Evolutionary conservation across 2,329 filamentous ascomycete species (phyloP).

Genomic region (Tolypocladium pustulatum): DNA sequence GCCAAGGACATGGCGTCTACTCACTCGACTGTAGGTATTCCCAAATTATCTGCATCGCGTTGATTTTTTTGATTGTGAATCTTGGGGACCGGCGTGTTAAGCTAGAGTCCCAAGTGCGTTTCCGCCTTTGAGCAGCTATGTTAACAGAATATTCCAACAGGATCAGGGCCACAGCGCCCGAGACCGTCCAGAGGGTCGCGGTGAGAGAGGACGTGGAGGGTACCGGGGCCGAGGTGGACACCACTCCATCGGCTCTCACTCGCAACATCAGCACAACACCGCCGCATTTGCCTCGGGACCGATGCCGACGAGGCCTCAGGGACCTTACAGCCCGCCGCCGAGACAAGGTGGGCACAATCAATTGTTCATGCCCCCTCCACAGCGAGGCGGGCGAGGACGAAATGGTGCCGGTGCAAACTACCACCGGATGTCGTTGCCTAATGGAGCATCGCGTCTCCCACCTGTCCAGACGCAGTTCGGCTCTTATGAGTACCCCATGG

Average conservation of each 20-base stretch:
- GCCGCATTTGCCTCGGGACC: constrained; percentile 22
- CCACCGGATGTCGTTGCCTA: constrained; percentile 29
- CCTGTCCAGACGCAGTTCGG: constrained; percentile 24
- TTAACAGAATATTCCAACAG: constrained; percentile 8
- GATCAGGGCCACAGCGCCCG: constrained; percentile 16
- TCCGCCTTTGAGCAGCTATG: neutral
- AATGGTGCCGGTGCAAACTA: constrained; percentile 20
- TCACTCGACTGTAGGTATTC: constrained; percentile 27
- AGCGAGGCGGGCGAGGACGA: constrained; percentile 24
- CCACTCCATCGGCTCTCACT: constrained; percentile 22
- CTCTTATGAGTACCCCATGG: constrained; percentile 28
- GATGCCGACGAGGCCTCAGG: constrained; percentile 20
- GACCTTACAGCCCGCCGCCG: constrained; percentile 33
- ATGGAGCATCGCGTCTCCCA: constrained; percentile 22
- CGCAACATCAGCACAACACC: constrained; percentile 20
- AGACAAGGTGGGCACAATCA: constrained; percentile 28
- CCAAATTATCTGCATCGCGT: constrained; percentile 2
- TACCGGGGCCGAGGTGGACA: constrained; percentile 36
- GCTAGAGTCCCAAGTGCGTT: neutral
- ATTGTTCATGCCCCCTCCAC: constrained; percentile 20
- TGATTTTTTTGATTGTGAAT: neutral
- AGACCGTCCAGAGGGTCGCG: constrained; percentile 26
- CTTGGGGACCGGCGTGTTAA: neutral
- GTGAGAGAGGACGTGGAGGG: constrained; percentile 31
- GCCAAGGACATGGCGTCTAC: constrained; percentile 26